Evolutionary conservation across 768 basidiomycete species (phyloP).

Genomic region (Candolleomyces aberdarensis): DNA sequence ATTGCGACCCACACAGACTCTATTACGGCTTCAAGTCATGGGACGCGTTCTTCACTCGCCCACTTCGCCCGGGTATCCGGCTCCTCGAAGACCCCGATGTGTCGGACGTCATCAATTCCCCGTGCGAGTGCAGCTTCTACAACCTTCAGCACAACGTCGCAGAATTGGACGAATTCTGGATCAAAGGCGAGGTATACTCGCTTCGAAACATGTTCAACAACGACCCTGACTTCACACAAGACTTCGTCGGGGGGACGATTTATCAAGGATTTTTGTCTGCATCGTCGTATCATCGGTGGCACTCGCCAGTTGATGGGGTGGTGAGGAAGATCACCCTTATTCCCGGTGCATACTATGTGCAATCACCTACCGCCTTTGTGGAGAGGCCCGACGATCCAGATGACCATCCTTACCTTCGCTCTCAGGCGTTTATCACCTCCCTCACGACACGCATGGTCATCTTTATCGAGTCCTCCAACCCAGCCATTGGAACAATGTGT

Average conservation of each 20-base stretch:
- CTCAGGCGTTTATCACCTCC: not conserved
- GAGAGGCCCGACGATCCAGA: not conserved
- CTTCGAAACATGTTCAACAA: not conserved
- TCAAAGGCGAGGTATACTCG: not conserved
- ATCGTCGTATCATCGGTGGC: not conserved
- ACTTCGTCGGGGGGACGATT: not conserved
- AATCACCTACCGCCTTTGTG: not conserved
- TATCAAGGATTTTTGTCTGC: not conserved
- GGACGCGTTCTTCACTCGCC: not conserved
- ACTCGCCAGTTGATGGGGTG: not conserved
- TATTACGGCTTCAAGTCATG: not conserved
- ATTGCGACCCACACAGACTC: not conserved
- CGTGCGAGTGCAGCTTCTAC: not conserved
- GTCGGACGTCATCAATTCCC: not conserved
- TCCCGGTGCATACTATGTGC: not conserved
- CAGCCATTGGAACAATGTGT: not conserved
- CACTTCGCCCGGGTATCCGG: not conserved
- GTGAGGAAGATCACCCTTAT: not conserved
- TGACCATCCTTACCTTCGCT: not conserved
- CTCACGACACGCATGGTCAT: not conserved
- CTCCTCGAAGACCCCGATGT: not conserved
- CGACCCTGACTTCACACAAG: not conserved
- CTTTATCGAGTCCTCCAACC: not conserved
- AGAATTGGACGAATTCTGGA: not conserved
- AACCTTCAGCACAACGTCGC: not conserved